A percentile compares a stretch with the other conserved stretches of the same genome.
These are phyloP conservation scores for Sclerotinia nivalis DNA, from an alignment of 2,329 filamentous ascomycete species.

Conservation along the genomic window DNA sequence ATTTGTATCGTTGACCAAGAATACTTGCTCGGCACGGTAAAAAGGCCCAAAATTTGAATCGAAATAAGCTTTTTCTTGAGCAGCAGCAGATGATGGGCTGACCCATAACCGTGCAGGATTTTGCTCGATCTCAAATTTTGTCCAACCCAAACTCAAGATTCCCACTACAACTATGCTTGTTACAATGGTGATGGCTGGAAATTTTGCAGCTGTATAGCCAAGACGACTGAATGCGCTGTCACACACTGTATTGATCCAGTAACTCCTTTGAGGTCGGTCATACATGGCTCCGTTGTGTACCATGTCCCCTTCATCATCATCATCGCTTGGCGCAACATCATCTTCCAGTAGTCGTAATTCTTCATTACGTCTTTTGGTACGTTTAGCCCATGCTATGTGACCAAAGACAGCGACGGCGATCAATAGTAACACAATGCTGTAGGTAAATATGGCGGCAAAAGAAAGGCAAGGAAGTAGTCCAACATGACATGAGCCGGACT, in stretches of 20 bases:
- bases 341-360: slow-evolving; percentile 86
- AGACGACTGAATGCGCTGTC: slow-evolving; percentile 79
- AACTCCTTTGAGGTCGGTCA: slow-evolving; percentile 76
- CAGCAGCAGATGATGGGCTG: slow-evolving; percentile 87
- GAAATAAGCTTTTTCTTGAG: slow-evolving; percentile 91
- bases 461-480: slow-evolving; percentile 90
- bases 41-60: slow-evolving; percentile 93
- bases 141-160: slow-evolving; percentile 82
- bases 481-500: slow-evolving; percentile 73
- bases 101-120: slow-evolving; percentile 95
- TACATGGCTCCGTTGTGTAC: slow-evolving; percentile 74
- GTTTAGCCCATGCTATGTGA: slow-evolving; percentile 73
- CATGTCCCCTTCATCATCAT: slow-evolving; percentile 89
- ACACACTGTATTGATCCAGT: slow-evolving; percentile 80
- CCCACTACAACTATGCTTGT: slow-evolving; percentile 73
- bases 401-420: slow-evolving; percentile 67
- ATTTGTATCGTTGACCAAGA: slow-evolving; percentile 84
- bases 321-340: slow-evolving; percentile 77
- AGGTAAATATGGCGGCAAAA: slow-evolving; percentile 86
- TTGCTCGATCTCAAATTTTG: slow-evolving; percentile 83
- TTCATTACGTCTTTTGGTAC: slow-evolving; percentile 74
- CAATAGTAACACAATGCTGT: slow-evolving; percentile 71
- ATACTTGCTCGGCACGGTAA: slow-evolving; percentile 89
- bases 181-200: slow-evolving; percentile 80
- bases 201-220: slow-evolving; percentile 77